Evolutionary conservation across 306 rosid genomes (phyloP).

Genomic region (Medicago lupulina): DNA sequence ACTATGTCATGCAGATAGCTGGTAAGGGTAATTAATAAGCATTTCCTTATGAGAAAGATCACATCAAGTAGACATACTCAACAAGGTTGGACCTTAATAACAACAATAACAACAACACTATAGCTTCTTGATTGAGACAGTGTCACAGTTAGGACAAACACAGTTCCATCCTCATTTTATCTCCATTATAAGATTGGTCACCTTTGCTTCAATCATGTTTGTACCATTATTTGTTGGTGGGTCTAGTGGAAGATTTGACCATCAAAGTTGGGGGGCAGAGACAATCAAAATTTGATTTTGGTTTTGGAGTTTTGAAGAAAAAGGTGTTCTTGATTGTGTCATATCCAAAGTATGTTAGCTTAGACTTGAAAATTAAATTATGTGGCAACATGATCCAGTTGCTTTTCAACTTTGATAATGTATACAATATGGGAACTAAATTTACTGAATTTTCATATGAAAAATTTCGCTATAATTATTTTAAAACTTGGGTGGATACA

Average conservation of each 20-base stretch:
- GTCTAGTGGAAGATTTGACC: conserved; percentile 42
- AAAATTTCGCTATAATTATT: too few relatives aligned
- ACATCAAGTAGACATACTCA: conserved; percentile 35
- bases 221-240: conserved; percentile 50
- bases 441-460: too few relatives aligned
- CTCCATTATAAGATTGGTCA: conserved; percentile 44
- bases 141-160: conserved; percentile 47
- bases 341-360: conserved; percentile 33
- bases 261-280: conserved; percentile 49
- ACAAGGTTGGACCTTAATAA: conserved; percentile 41
- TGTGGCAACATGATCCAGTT: conserved; percentile 18
- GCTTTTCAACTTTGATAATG: conserved; percentile 37
- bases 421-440: neutral
- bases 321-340: conserved; percentile 17
- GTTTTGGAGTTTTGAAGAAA: conserved; percentile 50
- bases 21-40: conserved; percentile 30
- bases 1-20: conserved; percentile 35
- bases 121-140: conserved; percentile 12
- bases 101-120: conserved; percentile 7
- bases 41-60: conserved; percentile 28
- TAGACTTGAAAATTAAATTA: neutral
- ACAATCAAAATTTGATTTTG: conserved; percentile 46
- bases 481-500: too few relatives aligned
- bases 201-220: conserved; percentile 36
- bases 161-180: conserved; percentile 41